Conservation (phyloP, 2,329 filamentous ascomycete genomes). For the Fusarium pseudoanthophilum region DNA sequence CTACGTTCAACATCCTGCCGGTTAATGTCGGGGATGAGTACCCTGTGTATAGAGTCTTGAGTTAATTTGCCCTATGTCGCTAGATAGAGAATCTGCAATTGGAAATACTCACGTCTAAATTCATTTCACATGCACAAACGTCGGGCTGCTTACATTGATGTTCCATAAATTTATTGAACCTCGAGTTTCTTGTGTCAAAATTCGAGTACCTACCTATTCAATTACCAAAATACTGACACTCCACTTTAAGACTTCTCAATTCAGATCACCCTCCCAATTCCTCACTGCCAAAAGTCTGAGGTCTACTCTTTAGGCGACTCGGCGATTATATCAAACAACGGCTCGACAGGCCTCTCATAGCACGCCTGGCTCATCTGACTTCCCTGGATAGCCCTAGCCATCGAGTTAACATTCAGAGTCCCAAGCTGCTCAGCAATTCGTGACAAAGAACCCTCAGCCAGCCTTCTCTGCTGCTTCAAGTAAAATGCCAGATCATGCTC, state of each 20-base stretch:
- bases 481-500: neutral
- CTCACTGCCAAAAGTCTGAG: neutral
- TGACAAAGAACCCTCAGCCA: neutral
- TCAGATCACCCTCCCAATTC: fast-evolving
- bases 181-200: fast-evolving
- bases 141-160: no score
- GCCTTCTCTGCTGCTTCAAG: neutral
- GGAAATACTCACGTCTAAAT: neutral
- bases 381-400: neutral
- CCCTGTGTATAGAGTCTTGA: conserved; percentile 42
- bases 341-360: neutral
- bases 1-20: conserved; percentile 40
- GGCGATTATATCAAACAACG: neutral
- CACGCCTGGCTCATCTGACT: fast-evolving
- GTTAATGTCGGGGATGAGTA: conserved; percentile 43
- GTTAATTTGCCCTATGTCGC: neutral
- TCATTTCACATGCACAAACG: neutral
- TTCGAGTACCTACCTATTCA: fast-evolving
- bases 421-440: neutral
- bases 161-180: neutral
- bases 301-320: neutral
- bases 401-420: neutral
- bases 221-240: fast-evolving
- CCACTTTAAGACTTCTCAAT: fast-evolving
- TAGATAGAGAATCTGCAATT: neutral